Evolutionary conservation across 139 green algal species (phyloP), one percentile per base, ranked within the genome.

Genomic region (Micractinium conductrix): DNA sequence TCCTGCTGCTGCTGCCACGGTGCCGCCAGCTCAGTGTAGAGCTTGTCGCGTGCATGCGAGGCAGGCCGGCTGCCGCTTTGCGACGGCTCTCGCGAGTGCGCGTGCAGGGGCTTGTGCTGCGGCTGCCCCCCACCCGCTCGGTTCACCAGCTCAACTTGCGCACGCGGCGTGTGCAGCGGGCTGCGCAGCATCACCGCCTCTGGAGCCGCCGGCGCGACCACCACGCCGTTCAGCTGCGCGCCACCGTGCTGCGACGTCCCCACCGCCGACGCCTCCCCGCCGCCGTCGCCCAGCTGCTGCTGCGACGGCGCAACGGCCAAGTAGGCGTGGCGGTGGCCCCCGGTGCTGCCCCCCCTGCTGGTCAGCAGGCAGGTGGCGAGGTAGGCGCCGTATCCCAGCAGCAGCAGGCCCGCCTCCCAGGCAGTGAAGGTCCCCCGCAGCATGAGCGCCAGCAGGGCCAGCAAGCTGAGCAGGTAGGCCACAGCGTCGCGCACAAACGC

Each of bases 401-500:
- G 33, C n/a, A 91, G 74, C 37, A 80, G 3, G 65, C 48, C 42
- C 7, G 65, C 74, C 45, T 91, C 86, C 43, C 33, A 55, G 2
- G 67, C 60, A 19, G 80, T 60, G 28, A 91, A 73, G 35, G 28
- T 44, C 33, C 88, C 88, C 30, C 74, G 48, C 74, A 48, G 84
- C 67, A 91, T 72, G 42, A 91, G 43, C 5, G 10, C 50, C 53
- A 91, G 80, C 82, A 81, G 86, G 65, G 74, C 65, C 73, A 81
- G 44, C 43, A 60, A 79, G 55, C 86, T 88, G 22, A 86, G 44
- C 45, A 90, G 72, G 86, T 91, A 91, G 30, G 85, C 88, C 28
- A 55, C 60, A 12, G 78, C 80, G 65, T 91, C 88, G 21, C 88
- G 86, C 33, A 89, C 60, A 81, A 91, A 91, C 19, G 88, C 84